Conservation (phyloP, 495 filamentous ascomycete genomes). For the Sphaerosporella brunnea region DNA sequence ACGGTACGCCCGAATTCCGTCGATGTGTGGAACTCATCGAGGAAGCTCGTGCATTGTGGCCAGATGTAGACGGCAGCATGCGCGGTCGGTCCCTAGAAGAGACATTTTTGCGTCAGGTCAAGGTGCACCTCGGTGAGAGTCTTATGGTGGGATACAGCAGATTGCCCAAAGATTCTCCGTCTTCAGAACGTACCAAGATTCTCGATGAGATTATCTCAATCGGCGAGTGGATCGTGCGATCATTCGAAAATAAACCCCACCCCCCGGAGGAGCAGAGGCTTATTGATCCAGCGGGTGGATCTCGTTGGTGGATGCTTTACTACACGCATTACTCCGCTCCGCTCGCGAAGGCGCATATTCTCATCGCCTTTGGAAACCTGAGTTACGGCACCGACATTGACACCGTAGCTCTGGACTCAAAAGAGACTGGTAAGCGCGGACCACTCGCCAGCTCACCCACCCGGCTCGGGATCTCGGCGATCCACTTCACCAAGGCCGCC, state of each 20-base stretch:
- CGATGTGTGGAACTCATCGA: conserved; percentile 21
- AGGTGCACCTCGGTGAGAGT: conserved; percentile 22
- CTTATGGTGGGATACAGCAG: conserved; percentile 13
- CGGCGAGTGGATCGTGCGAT: conserved; percentile 19
- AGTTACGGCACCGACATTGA: conserved; percentile 12
- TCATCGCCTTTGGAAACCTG: conserved; percentile 16
- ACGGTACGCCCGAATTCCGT: conserved; percentile 15
- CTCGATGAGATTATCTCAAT: conserved; percentile 19
- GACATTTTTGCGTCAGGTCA: conserved; percentile 21
- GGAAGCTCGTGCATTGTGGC: conserved; percentile 18
- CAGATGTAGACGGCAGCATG: conserved; percentile 18
- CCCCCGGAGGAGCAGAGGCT: conserved; percentile 15
- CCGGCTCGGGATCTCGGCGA: conserved; percentile 9
- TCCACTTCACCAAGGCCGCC: conserved; percentile 16
- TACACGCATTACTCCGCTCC: conserved; percentile 22
- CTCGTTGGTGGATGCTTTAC: conserved; percentile 23
- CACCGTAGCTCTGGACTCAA: conserved; percentile 2
- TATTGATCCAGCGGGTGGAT: conserved; percentile 13
- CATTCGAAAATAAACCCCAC: conserved; percentile 13
- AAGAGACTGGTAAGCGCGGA: background rate
- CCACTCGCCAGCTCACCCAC: background rate
- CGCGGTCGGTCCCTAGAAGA: conserved; percentile 21
- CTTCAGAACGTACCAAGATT: conserved; percentile 8
- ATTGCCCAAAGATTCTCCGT: conserved; percentile 1
- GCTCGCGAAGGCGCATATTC: conserved; percentile 13